Evolutionary conservation across 768 basidiomycete genomes (phyloP).

Genomic region (Leucosporidium creatinivorum): DNA sequence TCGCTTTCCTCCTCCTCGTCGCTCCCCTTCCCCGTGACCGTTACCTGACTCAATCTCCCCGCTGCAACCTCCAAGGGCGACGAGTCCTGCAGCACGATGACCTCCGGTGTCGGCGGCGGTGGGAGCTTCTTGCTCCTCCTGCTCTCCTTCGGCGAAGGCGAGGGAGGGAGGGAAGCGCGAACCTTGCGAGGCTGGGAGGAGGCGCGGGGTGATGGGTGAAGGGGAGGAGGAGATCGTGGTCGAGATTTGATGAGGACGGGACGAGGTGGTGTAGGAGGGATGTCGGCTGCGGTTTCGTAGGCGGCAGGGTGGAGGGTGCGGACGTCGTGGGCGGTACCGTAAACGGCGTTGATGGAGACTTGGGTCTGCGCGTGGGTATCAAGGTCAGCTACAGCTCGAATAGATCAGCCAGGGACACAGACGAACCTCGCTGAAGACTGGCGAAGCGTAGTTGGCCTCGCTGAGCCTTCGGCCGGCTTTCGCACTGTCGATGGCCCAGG

Average conservation of each 20-base stretch:
- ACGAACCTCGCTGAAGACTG: slow-evolving; percentile 17
- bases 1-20: neutral
- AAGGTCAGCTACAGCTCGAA: neutral
- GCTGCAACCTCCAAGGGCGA: neutral
- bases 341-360: slow-evolving; percentile 3
- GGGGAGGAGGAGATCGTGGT: no score
- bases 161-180: neutral
- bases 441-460: slow-evolving; percentile 54
- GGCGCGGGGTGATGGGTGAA: no score
- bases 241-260: neutral
- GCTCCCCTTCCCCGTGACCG: neutral
- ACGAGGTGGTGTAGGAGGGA: neutral
- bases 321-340: neutral
- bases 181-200: no score
- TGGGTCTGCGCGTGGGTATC: slow-evolving; percentile 1
- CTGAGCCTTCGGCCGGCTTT: slow-evolving; percentile 53
- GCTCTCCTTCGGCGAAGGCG: neutral
- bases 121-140: neutral
- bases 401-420: rapidly evolving
- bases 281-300: neutral
- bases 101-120: neutral
- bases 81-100: neutral
- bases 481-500: slow-evolving; percentile 52
- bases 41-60: neutral
- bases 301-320: neutral